Conservation (phyloP, 805 yeast species). For the Clavispora asparagi region DNA sequence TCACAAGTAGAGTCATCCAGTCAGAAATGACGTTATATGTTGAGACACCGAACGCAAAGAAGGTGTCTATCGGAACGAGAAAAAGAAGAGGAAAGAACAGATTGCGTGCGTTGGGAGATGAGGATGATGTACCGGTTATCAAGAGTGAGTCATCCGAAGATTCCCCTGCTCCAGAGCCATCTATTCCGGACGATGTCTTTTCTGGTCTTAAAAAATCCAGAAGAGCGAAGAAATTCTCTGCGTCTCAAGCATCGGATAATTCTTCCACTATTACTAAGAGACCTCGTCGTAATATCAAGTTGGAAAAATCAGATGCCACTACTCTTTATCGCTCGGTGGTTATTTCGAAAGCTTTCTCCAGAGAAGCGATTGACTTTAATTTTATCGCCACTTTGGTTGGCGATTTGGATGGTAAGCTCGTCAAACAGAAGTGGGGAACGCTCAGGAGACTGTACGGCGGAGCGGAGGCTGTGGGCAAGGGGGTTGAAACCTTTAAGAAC, state of each 20-base stretch:
- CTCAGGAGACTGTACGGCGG: constrained; percentile 49
- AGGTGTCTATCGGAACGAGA: constrained; percentile 1
- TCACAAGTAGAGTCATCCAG: constrained; percentile 6
- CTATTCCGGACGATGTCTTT: constrained; percentile 4
- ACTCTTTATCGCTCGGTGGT: constrained; percentile 60
- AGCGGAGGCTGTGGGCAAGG: constrained; percentile 48
- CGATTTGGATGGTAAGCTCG: constrained; percentile 35
- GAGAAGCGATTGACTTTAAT: constrained; percentile 61
- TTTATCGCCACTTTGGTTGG: constrained; percentile 48
- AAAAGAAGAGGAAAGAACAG: constrained; percentile 7
- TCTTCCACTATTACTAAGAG: constrained; percentile 5
- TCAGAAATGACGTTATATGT: constrained; percentile 11
- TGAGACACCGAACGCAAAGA: constrained; percentile 5
- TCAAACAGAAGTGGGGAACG: constrained; percentile 66
- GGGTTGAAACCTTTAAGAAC: constrained; percentile 63
- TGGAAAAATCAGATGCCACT: constrained; percentile 45
- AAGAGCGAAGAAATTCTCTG: constrained; percentile 11
- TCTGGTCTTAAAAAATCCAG: constrained; percentile 8
- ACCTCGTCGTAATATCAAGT: constrained; percentile 16
- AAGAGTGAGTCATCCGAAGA: constrained; percentile 1
- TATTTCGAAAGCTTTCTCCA: constrained; percentile 56
- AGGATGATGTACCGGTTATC: constrained; percentile 1
- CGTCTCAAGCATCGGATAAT: constrained; percentile 4
- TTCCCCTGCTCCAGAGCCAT: not conserved
- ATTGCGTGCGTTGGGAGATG: constrained; percentile 10